A percentile compares a stretch with the other conserved stretches of the same genome.
These are phyloP conservation scores for Aureobasidium sp. DNA, from an alignment of 2,329 filamentous ascomycete genomes.

Conservation along the genomic window DNA sequence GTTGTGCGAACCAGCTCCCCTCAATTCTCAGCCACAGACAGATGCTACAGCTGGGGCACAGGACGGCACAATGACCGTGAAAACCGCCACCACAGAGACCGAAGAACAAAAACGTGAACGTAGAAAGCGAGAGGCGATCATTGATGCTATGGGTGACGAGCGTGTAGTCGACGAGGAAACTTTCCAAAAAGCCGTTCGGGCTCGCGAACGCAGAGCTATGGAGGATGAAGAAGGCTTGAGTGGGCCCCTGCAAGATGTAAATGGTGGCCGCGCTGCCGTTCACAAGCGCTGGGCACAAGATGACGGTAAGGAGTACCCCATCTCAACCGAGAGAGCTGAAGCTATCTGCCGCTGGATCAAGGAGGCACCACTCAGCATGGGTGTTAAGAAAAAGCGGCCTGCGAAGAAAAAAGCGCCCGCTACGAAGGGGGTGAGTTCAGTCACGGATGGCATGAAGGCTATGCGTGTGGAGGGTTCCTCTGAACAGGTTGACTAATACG, in stretches of 20 bases:
- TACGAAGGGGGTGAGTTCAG: neutral
- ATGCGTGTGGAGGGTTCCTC: neutral
- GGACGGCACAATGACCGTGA: constrained; percentile 8
- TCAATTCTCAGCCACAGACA: constrained; percentile 25
- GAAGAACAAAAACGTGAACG: constrained; percentile 50
- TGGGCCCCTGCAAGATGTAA: constrained; percentile 24
- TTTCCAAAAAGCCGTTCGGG: constrained; percentile 55
- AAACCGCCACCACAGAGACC: constrained; percentile 26
- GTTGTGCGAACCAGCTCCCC: constrained; percentile 49
- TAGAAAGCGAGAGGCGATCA: constrained; percentile 55
- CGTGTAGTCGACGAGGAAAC: constrained; percentile 57
- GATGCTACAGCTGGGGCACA: neutral
- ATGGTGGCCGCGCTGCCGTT: neutral
- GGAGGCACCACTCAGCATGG: constrained; percentile 34
- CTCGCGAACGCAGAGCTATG: constrained; percentile 47
- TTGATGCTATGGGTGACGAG: constrained; percentile 60
- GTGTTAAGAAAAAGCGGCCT: constrained; percentile 27
- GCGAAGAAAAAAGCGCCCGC: constrained; percentile 11
- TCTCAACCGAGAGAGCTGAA: constrained; percentile 60
- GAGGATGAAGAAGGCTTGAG: constrained; percentile 45
- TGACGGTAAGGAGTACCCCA: constrained; percentile 52
- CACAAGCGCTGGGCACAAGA: neutral
- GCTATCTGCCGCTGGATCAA: constrained; percentile 63
- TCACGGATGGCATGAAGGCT: neutral
- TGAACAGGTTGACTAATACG: neutral